A percentile compares a stretch with the other conserved stretches of the same genome.
These are phyloP conservation scores for Mallotus nudiflorus DNA, from an alignment of 345 rosid species.

Conservation along the genomic window DNA sequence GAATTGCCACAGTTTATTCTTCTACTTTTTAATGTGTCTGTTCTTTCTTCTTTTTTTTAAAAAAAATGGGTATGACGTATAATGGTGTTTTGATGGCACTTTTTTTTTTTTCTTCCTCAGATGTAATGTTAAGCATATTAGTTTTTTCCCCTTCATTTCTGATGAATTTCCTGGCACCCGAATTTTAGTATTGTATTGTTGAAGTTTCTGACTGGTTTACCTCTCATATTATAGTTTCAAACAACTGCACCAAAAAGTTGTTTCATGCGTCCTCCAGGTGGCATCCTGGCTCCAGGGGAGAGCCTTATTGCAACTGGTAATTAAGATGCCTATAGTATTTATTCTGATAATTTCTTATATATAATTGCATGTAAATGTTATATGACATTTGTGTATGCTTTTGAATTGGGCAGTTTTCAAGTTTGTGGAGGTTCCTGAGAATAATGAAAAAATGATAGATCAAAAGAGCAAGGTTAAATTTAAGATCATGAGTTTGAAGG, in stretches of 20 bases:
- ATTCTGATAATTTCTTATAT: too few relatives aligned
- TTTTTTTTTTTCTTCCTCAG: too few relatives aligned
- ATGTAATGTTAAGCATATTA: too few relatives aligned
- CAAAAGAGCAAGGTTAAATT: constrained; percentile 34
- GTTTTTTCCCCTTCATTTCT: too few relatives aligned
- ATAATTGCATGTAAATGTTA: not conserved
- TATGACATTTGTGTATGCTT: not conserved
- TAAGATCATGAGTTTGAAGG: constrained; percentile 38
- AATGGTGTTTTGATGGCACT: too few relatives aligned
- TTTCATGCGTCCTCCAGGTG: constrained; percentile 38
- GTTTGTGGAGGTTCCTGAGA: constrained; percentile 34
- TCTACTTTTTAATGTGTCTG: too few relatives aligned
- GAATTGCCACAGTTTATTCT: too few relatives aligned
- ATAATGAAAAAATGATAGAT: constrained; percentile 25
- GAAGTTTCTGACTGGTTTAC: not conserved
- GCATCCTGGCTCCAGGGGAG: constrained; percentile 37
- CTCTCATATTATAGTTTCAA: constrained; percentile 23
- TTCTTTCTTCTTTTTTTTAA: too few relatives aligned
- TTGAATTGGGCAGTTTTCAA: constrained; percentile 30
- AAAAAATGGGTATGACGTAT: too few relatives aligned
- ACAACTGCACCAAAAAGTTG: constrained; percentile 41
- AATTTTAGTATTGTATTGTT: too few relatives aligned
- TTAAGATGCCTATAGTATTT: too few relatives aligned
- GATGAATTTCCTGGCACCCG: not conserved
- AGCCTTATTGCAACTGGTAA: constrained; percentile 35